Evolutionary conservation across 768 basidiomycete genomes (phyloP).

Genomic region (Kwoniella dejecticola): DNA sequence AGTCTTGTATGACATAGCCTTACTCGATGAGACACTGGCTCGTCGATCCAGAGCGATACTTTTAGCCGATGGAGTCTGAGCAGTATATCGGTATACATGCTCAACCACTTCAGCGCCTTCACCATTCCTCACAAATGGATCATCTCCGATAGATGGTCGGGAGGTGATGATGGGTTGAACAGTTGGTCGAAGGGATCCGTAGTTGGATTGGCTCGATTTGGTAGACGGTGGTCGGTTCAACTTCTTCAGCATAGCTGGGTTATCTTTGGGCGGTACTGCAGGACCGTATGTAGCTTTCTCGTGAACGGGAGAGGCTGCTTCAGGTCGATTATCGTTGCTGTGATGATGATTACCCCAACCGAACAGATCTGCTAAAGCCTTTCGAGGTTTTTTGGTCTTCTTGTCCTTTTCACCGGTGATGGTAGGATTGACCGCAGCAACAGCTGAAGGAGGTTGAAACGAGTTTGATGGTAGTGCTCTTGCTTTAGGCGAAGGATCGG

Average conservation of each 20-base stretch:
- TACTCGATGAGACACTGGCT: conserved; percentile 30
- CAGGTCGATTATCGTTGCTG: neutral
- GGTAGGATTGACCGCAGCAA: neutral
- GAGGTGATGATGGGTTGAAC: conserved; percentile 10
- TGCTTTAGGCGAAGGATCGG: conserved; percentile 6
- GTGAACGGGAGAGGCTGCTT: neutral
- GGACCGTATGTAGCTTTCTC: conserved; percentile 11
- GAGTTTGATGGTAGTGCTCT: neutral
- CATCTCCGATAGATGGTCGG: conserved; percentile 41
- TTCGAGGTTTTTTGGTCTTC: conserved; percentile 36
- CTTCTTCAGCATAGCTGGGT: conserved; percentile 23
- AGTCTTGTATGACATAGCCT: conserved; percentile 38
- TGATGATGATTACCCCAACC: conserved; percentile 37
- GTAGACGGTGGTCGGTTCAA: conserved; percentile 22
- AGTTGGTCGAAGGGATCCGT: conserved; percentile 6
- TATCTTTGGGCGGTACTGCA: conserved; percentile 31
- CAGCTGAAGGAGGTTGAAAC: neutral
- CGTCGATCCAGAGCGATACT: conserved; percentile 27
- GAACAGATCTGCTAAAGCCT: conserved; percentile 43
- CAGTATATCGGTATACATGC: conserved; percentile 19
- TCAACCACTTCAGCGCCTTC: conserved; percentile 42
- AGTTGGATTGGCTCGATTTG: conserved; percentile 10
- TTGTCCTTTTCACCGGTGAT: conserved; percentile 18
- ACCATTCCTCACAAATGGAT: conserved; percentile 36
- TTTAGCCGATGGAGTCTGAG: conserved; percentile 26